Evolutionary conservation across 2,329 filamentous ascomycete genomes (phyloP).

Genomic region (Raffaelea arxii): DNA sequence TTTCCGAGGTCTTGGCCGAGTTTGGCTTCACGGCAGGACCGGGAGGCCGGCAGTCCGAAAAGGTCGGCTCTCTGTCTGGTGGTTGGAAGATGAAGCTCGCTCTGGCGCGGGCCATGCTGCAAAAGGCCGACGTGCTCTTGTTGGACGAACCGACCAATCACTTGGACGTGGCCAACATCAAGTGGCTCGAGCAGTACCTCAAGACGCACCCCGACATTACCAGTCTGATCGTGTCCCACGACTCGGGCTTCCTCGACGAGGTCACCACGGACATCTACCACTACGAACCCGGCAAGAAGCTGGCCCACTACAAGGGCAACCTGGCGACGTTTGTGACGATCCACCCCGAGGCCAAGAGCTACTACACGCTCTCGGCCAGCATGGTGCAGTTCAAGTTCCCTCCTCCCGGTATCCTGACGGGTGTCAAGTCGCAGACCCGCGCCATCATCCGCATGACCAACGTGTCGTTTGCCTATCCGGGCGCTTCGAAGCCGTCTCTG

Average conservation of each 20-base stretch:
- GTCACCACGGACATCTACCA: constrained; percentile 99
- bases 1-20: constrained; percentile 73
- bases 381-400: constrained; percentile 97
- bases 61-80: constrained; percentile 88
- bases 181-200: constrained; percentile 91
- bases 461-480: constrained; percentile 90
- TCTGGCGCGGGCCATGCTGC: constrained; percentile 89
- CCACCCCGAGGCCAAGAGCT: constrained; percentile 91
- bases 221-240: constrained; percentile 95
- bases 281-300: constrained; percentile 92
- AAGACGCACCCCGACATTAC: constrained; percentile 95
- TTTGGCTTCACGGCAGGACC: constrained; percentile 91
- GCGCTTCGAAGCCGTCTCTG: constrained; percentile 77
- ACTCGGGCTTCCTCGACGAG: constrained; percentile 92
- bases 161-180: constrained; percentile 90
- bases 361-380: constrained; percentile 88
- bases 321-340: constrained; percentile 75
- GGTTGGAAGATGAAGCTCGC: constrained; percentile 99
- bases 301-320: constrained; percentile 77
- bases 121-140: constrained; percentile 89
- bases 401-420: constrained; percentile 82
- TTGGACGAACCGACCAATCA: constrained; percentile 99
- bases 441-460: constrained; percentile 93
- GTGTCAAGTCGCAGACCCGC: constrained; percentile 90
- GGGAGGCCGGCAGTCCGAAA: constrained; percentile 78